These are phyloP conservation scores for Salisapilia sapeloensis DNA, from an alignment of 352 stramenopile genomes.

Conservation along the genomic window DNA sequence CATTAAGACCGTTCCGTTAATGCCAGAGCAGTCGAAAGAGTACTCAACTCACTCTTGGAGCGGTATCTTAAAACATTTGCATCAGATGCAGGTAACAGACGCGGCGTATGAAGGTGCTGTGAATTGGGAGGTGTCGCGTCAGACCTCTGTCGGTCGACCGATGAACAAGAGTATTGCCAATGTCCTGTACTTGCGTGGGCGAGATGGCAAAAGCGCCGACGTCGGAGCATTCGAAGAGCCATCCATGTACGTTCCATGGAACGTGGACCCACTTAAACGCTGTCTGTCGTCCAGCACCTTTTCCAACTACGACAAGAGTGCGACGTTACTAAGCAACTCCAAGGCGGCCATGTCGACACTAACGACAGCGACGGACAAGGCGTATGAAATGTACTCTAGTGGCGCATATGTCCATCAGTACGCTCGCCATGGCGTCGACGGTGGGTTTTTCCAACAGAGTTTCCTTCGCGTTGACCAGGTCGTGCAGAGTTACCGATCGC, in stretches of 20 bases:
- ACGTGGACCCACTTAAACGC: slow-evolving; percentile 11
- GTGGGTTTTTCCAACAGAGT: slow-evolving; percentile 36
- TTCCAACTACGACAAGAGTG: slow-evolving; percentile 51
- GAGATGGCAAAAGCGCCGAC: slow-evolving; percentile 6
- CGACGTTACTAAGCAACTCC: slow-evolving; percentile 48
- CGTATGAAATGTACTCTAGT: slow-evolving; percentile 46
- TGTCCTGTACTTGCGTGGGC: slow-evolving; percentile 31
- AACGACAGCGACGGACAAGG: slow-evolving; percentile 27
- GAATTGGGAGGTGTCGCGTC: slow-evolving; percentile 29
- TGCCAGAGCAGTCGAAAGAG: slow-evolving; percentile 43
- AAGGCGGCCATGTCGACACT: slow-evolving; percentile 33
- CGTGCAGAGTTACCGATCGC: slow-evolving; percentile 30
- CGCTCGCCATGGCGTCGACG: slow-evolving; percentile 24
- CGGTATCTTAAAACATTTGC: slow-evolving; percentile 55
- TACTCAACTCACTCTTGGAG: slow-evolving; percentile 61
- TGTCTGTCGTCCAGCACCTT: slow-evolving; percentile 15
- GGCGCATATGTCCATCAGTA: slow-evolving; percentile 56
- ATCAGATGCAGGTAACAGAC: slow-evolving; percentile 62
- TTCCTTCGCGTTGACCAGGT: slow-evolving; percentile 63
- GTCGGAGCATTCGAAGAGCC: slow-evolving; percentile 17
- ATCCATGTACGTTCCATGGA: slow-evolving; percentile 19
- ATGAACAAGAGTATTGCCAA: slow-evolving; percentile 27
- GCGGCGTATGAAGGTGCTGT: slow-evolving; percentile 36
- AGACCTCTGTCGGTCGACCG: slow-evolving; percentile 5
- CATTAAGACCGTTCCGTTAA: slow-evolving; percentile 47